phyloP scores from a whole-genome alignment of 2,329 filamentous ascomycete species.

The Ophiostoma ips region DNA sequence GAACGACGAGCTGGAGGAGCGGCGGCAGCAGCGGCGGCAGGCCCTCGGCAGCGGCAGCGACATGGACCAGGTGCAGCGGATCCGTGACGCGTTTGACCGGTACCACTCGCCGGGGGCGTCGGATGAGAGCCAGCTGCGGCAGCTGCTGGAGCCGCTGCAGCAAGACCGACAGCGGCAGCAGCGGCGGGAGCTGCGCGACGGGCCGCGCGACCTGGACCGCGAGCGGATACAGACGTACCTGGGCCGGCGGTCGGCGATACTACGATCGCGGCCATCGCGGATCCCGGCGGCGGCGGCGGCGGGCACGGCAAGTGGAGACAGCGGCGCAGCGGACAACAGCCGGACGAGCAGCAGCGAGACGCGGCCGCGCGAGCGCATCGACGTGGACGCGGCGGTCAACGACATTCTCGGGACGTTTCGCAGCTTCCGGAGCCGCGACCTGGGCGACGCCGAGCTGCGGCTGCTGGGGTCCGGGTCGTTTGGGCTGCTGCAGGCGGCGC shows the following conservation, averaged over 20 bases:
- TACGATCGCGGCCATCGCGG: conserved; percentile 2
- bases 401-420: conserved; percentile 26
- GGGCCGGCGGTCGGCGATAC: conserved; percentile 2
- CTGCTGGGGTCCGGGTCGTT: background rate
- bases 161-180: background rate
- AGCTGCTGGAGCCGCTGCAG: conserved; percentile 34
- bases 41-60: conserved; percentile 19
- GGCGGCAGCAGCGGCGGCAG: conserved; percentile 21
- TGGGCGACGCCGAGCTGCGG: conserved; percentile 9
- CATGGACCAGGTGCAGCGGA: conserved; percentile 19
- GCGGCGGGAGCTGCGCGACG: conserved; percentile 2
- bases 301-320: background rate
- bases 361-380: conserved; percentile 22
- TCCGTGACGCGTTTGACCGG: conserved; percentile 25
- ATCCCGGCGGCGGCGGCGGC: background rate
- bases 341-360: background rate
- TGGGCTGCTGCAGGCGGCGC: conserved; percentile 2
- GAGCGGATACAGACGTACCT: background rate
- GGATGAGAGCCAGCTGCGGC: conserved; percentile 41
- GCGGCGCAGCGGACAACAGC: no score
- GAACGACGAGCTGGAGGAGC: conserved; percentile 28
- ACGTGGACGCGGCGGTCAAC: conserved; percentile 25
- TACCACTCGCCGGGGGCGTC: conserved; percentile 37
- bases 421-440: conserved; percentile 19
- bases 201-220: background rate